Evolutionary conservation across 352 stramenopile genomes (phyloP), one percentile per base, ranked within the genome.

Genomic region (Phytophthora nicotianae): DNA sequence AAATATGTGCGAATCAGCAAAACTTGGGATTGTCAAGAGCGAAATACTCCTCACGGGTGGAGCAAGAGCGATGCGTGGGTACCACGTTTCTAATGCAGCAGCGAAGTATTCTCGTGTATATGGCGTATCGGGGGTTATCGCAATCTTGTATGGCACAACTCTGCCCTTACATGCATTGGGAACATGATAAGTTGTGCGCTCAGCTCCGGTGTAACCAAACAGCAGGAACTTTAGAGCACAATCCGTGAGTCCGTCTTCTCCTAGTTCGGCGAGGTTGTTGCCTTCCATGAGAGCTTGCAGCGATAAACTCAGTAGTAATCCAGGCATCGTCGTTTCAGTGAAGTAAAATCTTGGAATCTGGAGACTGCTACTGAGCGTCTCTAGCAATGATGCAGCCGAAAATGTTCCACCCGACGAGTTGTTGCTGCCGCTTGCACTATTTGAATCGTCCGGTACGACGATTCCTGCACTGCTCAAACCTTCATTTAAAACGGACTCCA

Each of bases 71-170:
- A 90, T 52, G 3, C 84, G 80, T 14, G 84, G 84, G 32, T 91
- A 79, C 82, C 81, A 93, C 14, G 41, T 48, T 35, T 81, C 70
- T 43, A 93, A 35, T 1, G 70, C 50, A 10, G 54, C 33, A 0
- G 70, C 56, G 32, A 93, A 76, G 49, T 93, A 93, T 19, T 78
- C 33, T 8, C 84, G 79, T n/a, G 84, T 91, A 55, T 83, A 93
- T 2, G 64, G 19, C 0, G 67, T 90, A 62, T 93, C 82, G 0
- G 84, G 84, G 2, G 82, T 76, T 48, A 93, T 87, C 4, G 79
- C 80, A 40, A 93, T 73, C 47, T 89, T 91, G 72, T 89, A 91
- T 13, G 82, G 82, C 5, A 89, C 65, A 51, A 93, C 58, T 41
- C 77, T 83, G 17, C 64, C 74, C 26, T 65, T 55, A 47, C 84